Base-by-base conservation (phyloP, 768 basidiomycete species). In the Cyathus striatus region DNA sequence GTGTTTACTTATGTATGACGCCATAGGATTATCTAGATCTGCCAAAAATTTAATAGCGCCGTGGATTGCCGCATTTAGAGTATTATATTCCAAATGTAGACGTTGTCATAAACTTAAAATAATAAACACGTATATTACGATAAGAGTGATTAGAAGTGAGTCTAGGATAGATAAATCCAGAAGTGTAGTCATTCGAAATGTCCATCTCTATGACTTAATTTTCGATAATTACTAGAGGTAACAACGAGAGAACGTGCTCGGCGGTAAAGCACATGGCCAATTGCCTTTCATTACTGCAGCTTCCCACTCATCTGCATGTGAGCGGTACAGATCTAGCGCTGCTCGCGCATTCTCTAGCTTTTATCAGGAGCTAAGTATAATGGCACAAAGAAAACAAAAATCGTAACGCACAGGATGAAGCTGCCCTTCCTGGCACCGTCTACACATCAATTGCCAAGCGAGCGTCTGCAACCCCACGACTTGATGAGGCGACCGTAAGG, bases 311-410 rank as follows among this genome's bases (percentile, higher is more conserved):
- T 63, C 58, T 3, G 75, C 68, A 45, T 78, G 73, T 12, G 86
- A 75, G 23, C 77, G 63, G 52, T 76, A 79, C 17, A 79, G 59
- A 48, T 79, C 77, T 55, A 78, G 56, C 10, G 72, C 66, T 17
- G 71, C 77, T 21, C 88, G 78, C 2, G 86, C 83, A 54, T 90
- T 90, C 60, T 91, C 89, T 25, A 84, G 60, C 89, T 91, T 54
- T 13, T 44, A 32, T 45, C 48, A 51, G 26, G 26, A 13, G 6
- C 23, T 9, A 12, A 18, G 21, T 10, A 17, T 12, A 22, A 18
- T 40, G 18, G 23, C 12, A 9, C 27, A 18, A 40, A 10, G 25
- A 40, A 9, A 10, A 18, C 18, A 21, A 23, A 6, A 7, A 7
- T 6, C 10, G 17, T 26, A 6, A 75, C 83, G 54, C 55, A 91